A percentile compares a stretch with the other conserved stretches of the same genome.
These are phyloP conservation scores for Hypoxylon rickii DNA, from an alignment of 495 filamentous ascomycete genomes.

Conservation along the genomic window DNA sequence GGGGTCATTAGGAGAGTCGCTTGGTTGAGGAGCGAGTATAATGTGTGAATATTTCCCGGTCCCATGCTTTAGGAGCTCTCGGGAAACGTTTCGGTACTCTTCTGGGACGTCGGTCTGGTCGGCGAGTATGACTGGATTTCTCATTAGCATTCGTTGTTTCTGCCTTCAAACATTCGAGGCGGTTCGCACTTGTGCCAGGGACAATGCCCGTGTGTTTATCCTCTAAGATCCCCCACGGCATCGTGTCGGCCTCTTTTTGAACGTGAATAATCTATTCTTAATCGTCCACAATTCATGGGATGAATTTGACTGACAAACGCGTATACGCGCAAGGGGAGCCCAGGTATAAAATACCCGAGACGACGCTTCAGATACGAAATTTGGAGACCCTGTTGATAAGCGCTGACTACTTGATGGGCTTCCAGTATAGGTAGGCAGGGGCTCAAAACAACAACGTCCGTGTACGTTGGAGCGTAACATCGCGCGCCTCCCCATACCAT, in stretches of 20 bases:
- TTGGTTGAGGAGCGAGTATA: slow-evolving; percentile 59
- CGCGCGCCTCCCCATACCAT: slow-evolving; percentile 1
- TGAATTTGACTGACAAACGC: no score
- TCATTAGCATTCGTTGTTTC: slow-evolving; percentile 10
- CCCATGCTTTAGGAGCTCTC: slow-evolving; percentile 54
- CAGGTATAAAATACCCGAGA: slow-evolving; percentile 11
- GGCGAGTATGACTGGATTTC: slow-evolving; percentile 45
- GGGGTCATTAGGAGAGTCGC: slow-evolving; percentile 60
- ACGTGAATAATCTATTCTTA: slow-evolving; percentile 14
- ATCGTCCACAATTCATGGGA: no score
- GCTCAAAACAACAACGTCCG: slow-evolving; percentile 4
- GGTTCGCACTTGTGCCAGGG: slow-evolving; percentile 53
- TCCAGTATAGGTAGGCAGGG: slow-evolving; percentile 8
- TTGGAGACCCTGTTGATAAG: slow-evolving; percentile 22
- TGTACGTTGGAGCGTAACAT: slow-evolving; percentile 21
- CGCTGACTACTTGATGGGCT: slow-evolving; percentile 12
- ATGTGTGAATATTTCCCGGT: slow-evolving; percentile 51
- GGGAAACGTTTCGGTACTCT: slow-evolving; percentile 48
- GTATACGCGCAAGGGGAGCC: not conserved
- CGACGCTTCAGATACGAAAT: not conserved
- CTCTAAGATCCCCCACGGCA: slow-evolving; percentile 41
- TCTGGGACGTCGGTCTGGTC: slow-evolving; percentile 50
- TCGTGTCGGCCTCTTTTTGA: slow-evolving; percentile 8
- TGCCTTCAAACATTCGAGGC: not conserved
- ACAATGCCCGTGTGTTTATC: slow-evolving; percentile 47